These are phyloP conservation scores for Drosera spatulata DNA, from an alignment of 179 eudicot species.

Conservation along the genomic window DNA sequence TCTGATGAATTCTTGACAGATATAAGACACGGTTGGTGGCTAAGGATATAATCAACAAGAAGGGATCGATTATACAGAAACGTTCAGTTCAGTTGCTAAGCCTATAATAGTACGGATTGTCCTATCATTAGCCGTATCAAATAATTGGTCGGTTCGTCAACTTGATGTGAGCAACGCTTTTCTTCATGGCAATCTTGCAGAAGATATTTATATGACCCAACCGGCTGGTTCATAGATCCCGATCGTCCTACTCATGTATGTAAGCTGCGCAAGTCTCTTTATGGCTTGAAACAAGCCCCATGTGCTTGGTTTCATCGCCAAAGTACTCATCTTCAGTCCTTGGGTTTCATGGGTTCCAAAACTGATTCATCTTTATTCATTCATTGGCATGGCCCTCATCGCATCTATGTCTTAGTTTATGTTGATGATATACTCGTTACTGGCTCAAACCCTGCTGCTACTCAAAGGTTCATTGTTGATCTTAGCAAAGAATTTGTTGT, in stretches of 20 bases:
- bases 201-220: not conserved
- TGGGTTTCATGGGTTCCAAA: not conserved
- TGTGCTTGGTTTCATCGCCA: not conserved
- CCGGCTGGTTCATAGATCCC: not conserved
- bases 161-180: not conserved
- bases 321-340: not conserved
- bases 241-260: not conserved
- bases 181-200: not conserved
- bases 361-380: not conserved
- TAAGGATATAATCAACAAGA: not conserved
- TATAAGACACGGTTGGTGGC: not conserved
- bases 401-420: not conserved
- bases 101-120: not conserved
- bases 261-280: not conserved
- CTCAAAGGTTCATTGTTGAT: not conserved
- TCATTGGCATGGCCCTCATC: too few relatives aligned
- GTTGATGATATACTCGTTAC: slow-evolving; percentile 1
- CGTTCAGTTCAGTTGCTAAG: not conserved
- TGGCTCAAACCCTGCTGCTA: not conserved
- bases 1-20: not conserved
- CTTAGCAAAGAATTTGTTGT: not conserved
- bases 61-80: not conserved
- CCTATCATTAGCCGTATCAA: not conserved
- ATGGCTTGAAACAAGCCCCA: not conserved
- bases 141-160: not conserved